phyloP scores from a whole-genome alignment of 805 yeast genomes.

The Wickerhamiella siamensis region DNA sequence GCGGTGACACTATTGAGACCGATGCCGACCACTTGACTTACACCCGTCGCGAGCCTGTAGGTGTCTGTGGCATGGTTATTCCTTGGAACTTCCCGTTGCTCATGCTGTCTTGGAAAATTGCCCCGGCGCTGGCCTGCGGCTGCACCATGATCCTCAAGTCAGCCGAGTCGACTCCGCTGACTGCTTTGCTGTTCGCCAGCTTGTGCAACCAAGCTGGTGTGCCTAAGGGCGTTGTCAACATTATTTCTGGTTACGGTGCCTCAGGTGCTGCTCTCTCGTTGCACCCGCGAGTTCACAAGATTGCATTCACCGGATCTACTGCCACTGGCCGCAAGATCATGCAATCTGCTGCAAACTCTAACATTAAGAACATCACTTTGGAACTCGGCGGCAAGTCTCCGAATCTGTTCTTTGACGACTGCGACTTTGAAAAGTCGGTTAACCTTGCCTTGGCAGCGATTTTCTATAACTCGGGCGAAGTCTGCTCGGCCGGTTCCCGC shows the following conservation, averaged over 20 bases:
- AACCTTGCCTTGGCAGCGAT: conserved; percentile 68
- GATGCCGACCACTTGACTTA: conserved; percentile 60
- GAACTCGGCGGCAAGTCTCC: conserved; percentile 98
- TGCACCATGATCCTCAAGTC: conserved; percentile 78
- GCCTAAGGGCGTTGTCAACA: conserved; percentile 83
- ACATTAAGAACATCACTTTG: conserved; percentile 79
- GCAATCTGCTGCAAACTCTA: conserved; percentile 64
- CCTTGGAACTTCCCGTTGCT: conserved; percentile 96
- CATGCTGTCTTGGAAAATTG: conserved; percentile 91
- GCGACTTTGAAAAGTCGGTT: conserved; percentile 62
- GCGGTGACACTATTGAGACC: conserved; percentile 63
- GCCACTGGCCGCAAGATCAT: conserved; percentile 75
- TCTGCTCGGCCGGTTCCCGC: conserved; percentile 91
- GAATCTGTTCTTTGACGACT: conserved; percentile 74
- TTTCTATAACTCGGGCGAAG: conserved; percentile 90
- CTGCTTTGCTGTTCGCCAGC: conserved; percentile 62
- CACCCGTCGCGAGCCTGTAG: conserved; percentile 79
- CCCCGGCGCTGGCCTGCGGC: conserved; percentile 86
- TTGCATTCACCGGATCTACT: conserved; percentile 93
- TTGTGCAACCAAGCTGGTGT: conserved; percentile 69
- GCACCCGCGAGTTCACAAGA: conserved; percentile 72
- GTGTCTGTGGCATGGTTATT: conserved; percentile 90
- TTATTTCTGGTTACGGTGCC: conserved; percentile 76
- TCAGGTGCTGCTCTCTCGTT: conserved; percentile 69
- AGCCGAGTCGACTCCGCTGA: conserved; percentile 84